phyloP scores from a whole-genome alignment of 495 filamentous ascomycete species.

The Rhypophila decipiens region DNA sequence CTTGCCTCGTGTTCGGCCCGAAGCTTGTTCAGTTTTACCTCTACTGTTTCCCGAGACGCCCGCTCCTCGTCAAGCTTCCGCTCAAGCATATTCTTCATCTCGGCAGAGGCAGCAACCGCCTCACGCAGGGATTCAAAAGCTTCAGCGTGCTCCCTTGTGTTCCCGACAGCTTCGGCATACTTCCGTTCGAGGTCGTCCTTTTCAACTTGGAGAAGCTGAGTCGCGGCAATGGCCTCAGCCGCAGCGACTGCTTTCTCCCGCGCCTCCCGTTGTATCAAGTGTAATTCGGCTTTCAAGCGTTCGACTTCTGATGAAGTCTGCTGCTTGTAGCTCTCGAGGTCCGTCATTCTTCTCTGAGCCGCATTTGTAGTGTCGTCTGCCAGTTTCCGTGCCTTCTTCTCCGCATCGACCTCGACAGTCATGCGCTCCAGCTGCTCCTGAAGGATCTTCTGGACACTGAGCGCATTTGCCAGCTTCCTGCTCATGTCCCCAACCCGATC shows the following conservation, averaged over 20 bases:
- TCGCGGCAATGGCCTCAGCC: constrained; percentile 65
- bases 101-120: constrained; percentile 70
- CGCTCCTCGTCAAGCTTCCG: constrained; percentile 81
- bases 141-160: constrained; percentile 62
- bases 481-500: constrained; percentile 74
- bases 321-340: constrained; percentile 76
- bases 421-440: constrained; percentile 62
- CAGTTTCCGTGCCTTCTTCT: constrained; percentile 69
- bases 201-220: constrained; percentile 71
- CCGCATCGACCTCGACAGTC: constrained; percentile 65
- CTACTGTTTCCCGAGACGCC: constrained; percentile 64
- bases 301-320: constrained; percentile 77
- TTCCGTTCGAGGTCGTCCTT: constrained; percentile 72
- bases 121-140: constrained; percentile 70
- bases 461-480: constrained; percentile 71
- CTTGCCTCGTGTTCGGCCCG: constrained; percentile 80
- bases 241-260: constrained; percentile 72
- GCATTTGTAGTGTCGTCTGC: constrained; percentile 84
- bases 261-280: constrained; percentile 63
- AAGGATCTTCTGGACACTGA: constrained; percentile 72
- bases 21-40: constrained; percentile 71
- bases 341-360: constrained; percentile 72
- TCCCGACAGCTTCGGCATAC: constrained; percentile 58
- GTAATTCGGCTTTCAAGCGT: constrained; percentile 74
- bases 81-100: constrained; percentile 69